phyloP scores from a whole-genome alignment of 1,139 yeast species.

The Geotrichum reessii region DNA sequence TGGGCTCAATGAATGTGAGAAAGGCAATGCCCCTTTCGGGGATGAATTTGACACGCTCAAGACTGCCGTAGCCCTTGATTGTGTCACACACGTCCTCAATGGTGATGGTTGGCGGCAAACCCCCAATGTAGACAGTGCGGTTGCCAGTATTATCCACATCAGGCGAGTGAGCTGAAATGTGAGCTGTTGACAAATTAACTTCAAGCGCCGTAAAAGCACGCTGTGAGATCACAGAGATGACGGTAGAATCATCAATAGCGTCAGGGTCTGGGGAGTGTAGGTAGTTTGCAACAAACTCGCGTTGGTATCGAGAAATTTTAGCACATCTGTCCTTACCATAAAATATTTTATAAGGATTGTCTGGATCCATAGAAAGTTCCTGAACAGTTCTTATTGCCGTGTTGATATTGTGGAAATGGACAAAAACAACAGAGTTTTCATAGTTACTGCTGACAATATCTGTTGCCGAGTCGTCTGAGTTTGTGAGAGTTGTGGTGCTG shows the following conservation, averaged over 20 bases:
- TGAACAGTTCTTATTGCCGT: conserved; percentile 79
- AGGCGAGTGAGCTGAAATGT: conserved; percentile 54
- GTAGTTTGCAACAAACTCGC: conserved; percentile 86
- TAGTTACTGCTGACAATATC: conserved; percentile 51
- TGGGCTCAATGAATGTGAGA: conserved; percentile 40
- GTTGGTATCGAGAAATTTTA: conserved; percentile 84
- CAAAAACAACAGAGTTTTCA: conserved; percentile 72
- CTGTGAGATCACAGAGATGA: conserved; percentile 42
- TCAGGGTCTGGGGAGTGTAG: conserved; percentile 73
- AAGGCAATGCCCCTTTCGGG: conserved; percentile 74
- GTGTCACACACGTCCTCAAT: conserved; percentile 91
- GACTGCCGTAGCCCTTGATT: conserved; percentile 75
- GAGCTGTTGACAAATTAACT: conserved; percentile 53
- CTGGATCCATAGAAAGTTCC: conserved; percentile 48
- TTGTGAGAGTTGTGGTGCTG: conserved; percentile 43
- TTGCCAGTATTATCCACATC: conserved; percentile 58
- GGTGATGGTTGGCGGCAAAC: conserved; percentile 75
- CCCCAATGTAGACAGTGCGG: conserved; percentile 86
- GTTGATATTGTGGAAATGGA: conserved; percentile 71
- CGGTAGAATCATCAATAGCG: conserved; percentile 37
- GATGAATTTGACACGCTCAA: conserved; percentile 56
- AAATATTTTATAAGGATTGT: conserved; percentile 57
- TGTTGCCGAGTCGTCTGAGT: conserved; percentile 76
- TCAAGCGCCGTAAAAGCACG: conserved; percentile 71
- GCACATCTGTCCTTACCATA: conserved; percentile 88